These are phyloP conservation scores for Cercospora sp. DNA, from an alignment of 2,329 filamentous ascomycete species.

Conservation along the genomic window DNA sequence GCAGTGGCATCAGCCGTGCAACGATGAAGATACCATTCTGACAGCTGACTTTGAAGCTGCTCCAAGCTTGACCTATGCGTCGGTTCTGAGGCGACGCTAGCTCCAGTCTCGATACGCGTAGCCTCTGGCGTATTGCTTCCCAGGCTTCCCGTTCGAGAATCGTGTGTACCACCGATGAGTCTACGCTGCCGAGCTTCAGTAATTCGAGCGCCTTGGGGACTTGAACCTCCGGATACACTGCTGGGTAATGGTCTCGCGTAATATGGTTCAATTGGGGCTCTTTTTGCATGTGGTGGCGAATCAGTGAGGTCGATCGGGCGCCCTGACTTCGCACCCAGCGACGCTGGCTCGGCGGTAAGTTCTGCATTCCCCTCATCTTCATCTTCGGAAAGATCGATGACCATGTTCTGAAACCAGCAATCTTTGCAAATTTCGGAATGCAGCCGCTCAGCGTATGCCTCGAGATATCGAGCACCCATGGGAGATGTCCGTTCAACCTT, in stretches of 20 bases:
- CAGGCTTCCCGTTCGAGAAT: neutral
- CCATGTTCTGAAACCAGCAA: slow-evolving; percentile 25
- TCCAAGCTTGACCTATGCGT: neutral
- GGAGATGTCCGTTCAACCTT: slow-evolving; percentile 28
- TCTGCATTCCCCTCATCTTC: neutral
- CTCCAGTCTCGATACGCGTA: neutral
- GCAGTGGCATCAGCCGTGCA: neutral
- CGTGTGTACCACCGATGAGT: neutral
- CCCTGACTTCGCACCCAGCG: neutral
- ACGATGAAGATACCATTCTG: neutral
- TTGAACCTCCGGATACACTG: neutral
- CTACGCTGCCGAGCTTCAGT: neutral
- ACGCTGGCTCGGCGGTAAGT: neutral
- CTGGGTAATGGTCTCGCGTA: neutral
- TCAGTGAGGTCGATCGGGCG: neutral
- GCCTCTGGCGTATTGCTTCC: neutral
- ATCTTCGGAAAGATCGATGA: slow-evolving; percentile 6
- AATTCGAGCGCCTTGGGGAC: neutral
- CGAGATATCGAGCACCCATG: slow-evolving; percentile 24
- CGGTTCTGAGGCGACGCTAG: neutral
- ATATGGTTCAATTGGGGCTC: neutral
- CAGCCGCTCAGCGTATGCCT: slow-evolving; percentile 28
- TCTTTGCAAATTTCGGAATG: slow-evolving; percentile 23
- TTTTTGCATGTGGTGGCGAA: neutral
- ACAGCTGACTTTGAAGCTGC: neutral